Percentiles rank a stretch among this genome's conserved stretches.
phyloP scores from a whole-genome alignment of 108 stramenopile genomes.

The Skeletonema grethae region DNA sequence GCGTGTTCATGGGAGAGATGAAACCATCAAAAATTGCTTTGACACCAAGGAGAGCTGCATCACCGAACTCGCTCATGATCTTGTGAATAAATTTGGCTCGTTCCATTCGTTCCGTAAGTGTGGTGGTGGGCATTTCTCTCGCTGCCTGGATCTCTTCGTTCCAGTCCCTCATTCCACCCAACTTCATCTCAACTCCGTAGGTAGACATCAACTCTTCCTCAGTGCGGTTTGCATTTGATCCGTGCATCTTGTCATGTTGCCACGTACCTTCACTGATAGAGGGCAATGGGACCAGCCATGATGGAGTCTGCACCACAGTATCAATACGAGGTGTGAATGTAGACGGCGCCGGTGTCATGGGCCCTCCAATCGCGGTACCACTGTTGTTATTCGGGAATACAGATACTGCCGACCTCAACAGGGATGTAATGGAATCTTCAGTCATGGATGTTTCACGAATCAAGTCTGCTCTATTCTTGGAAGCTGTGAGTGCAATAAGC shows the following conservation, averaged over 20 bases:
- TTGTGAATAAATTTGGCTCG: conserved; percentile 87
- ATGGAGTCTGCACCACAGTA: conserved; percentile 61
- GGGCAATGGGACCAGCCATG: conserved; percentile 73
- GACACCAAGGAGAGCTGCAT: conserved; percentile 81
- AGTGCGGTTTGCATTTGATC: conserved; percentile 56
- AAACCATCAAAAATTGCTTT: conserved; percentile 88
- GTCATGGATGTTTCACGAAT: conserved; percentile 11
- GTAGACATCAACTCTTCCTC: conserved; percentile 77
- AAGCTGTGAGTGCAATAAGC: conserved; percentile 58
- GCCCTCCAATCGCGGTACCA: conserved; percentile 46
- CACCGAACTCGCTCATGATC: conserved; percentile 89
- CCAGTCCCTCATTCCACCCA: conserved; percentile 90
- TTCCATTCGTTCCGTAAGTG: conserved; percentile 72
- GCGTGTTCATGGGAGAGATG: conserved; percentile 92
- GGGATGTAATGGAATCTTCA: conserved; percentile 33
- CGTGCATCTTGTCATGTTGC: conserved; percentile 50
- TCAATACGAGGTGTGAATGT: conserved; percentile 61
- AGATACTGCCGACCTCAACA: conserved; percentile 34
- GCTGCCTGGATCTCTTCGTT: conserved; percentile 94
- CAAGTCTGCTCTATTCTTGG: conserved; percentile 57
- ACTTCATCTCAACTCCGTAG: conserved; percentile 89
- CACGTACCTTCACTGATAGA: conserved; percentile 34
- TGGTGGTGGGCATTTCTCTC: conserved; percentile 78
- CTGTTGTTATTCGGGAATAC: conserved; percentile 38
- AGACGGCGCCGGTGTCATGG: conserved; percentile 27